Conservation (phyloP, 176 grass and related monocot genomes). For the Lolium rigidum region DNA sequence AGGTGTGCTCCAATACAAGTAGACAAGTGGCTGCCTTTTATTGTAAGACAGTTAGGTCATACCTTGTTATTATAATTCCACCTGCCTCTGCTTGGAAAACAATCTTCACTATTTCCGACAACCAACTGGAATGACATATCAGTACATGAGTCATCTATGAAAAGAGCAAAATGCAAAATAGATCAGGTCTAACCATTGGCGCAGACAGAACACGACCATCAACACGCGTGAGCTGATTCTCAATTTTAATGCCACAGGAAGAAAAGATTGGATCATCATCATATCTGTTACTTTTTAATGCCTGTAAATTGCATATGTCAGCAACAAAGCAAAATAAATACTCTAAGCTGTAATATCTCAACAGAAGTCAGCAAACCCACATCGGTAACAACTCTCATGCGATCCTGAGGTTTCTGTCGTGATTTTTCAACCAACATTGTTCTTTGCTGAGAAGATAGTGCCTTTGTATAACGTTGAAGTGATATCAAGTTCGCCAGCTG, state of each 20-base stretch:
- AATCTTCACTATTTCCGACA: constrained; percentile 72
- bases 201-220: constrained; percentile 73
- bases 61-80: constrained; percentile 99
- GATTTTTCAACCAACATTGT: constrained; percentile 74
- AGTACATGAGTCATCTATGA: constrained; percentile 28
- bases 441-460: constrained; percentile 74
- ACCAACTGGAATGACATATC: constrained; percentile 58
- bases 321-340: constrained; percentile 17
- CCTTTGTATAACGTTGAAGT: constrained; percentile 76
- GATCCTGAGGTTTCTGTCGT: constrained; percentile 71
- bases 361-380: constrained; percentile 45
- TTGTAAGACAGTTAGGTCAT: background rate
- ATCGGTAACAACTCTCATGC: constrained; percentile 64
- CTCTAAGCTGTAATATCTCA: background rate
- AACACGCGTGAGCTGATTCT: constrained; percentile 55
- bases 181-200: constrained; percentile 58
- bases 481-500: constrained; percentile 70
- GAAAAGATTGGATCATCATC: constrained; percentile 70
- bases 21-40: background rate
- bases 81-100: constrained; percentile 65
- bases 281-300: constrained; percentile 66
- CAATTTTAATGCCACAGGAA: constrained; percentile 69
- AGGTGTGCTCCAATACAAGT: constrained; percentile 10
- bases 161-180: constrained; percentile 28
- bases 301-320: constrained; percentile 45